phyloP scores from a whole-genome alignment of 1,284 basidiomycete species.

The Cerioporus squamosus region DNA sequence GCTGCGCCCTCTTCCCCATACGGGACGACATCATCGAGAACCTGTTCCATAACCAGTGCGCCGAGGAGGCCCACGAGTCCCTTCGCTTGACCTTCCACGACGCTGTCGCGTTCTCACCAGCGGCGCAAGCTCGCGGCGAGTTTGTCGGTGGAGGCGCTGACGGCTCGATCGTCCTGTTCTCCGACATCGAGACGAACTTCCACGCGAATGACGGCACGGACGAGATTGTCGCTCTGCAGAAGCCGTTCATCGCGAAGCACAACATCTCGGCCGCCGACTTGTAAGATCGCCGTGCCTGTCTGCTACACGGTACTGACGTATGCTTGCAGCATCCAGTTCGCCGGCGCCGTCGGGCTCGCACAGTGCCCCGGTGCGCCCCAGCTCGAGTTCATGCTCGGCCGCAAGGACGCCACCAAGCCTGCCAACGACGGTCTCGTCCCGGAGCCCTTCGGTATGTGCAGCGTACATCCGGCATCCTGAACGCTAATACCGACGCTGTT shows the following conservation, averaged over 20 bases:
- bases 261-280: neutral
- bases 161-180: neutral
- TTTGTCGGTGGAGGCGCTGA: constrained; percentile 1
- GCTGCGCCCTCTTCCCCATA: constrained; percentile 40
- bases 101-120: constrained; percentile 22
- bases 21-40: neutral
- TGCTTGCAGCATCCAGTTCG: constrained; percentile 38
- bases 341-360: constrained; percentile 42
- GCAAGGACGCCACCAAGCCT: constrained; percentile 25
- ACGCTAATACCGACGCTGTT: neutral
- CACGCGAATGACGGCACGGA: neutral
- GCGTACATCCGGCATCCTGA: no score
- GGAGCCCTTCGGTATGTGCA: constrained; percentile 35
- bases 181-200: neutral
- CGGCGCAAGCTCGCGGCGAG: neutral
- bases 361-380: constrained; percentile 47
- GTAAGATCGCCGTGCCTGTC: neutral
- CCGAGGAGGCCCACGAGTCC: neutral
- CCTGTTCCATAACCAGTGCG: neutral
- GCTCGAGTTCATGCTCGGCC: constrained; percentile 42
- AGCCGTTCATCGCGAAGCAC: neutral
- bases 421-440: constrained; percentile 42
- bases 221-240: neutral
- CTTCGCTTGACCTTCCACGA: neutral
- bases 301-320: no score